A percentile compares a stretch with the other conserved stretches of the same genome.
phyloP scores from a whole-genome alignment of 2,329 filamentous ascomycete species.

The Sordariomycetes sp. region DNA sequence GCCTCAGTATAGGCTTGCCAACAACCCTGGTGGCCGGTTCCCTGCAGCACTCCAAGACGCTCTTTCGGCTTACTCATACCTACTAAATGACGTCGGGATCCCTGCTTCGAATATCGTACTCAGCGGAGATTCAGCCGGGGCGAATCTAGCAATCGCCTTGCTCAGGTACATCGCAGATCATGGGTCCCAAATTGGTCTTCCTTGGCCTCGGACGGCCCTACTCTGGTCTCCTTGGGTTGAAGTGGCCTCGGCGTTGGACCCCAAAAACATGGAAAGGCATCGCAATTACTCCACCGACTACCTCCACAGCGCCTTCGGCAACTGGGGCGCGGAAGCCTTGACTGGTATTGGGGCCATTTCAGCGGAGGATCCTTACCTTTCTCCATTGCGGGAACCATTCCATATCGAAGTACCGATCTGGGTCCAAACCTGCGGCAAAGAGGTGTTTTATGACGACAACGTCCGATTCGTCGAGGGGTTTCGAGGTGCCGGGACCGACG shows the following conservation, averaged over 20 bases:
- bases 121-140: slow-evolving; percentile 21
- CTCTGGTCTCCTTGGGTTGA: slow-evolving; percentile 2
- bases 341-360: too few species aligned
- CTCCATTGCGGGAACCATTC: too few species aligned
- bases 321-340: too few species aligned
- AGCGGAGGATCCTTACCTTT: too few species aligned
- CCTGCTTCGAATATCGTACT: slow-evolving; percentile 12
- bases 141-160: slow-evolving; percentile 17
- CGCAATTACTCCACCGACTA: not conserved
- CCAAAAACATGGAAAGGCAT: too few species aligned
- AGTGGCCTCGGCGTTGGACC: not conserved
- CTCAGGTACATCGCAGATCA: slow-evolving; percentile 16
- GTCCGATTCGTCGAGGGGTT: too few species aligned
- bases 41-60: slow-evolving; percentile 20
- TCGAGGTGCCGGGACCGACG: too few species aligned
- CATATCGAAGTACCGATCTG: too few species aligned
- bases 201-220: not conserved
- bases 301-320: not conserved
- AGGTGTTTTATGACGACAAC: too few species aligned
- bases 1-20: slow-evolving; percentile 17
- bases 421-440: too few species aligned
- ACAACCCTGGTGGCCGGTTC: slow-evolving; percentile 12
- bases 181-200: slow-evolving; percentile 2
- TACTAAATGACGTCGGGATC: slow-evolving; percentile 12
- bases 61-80: slow-evolving; percentile 17